Base-by-base conservation (phyloP, 2,329 filamentous ascomycete genomes). In the Tricladium varicosporioides region DNA sequence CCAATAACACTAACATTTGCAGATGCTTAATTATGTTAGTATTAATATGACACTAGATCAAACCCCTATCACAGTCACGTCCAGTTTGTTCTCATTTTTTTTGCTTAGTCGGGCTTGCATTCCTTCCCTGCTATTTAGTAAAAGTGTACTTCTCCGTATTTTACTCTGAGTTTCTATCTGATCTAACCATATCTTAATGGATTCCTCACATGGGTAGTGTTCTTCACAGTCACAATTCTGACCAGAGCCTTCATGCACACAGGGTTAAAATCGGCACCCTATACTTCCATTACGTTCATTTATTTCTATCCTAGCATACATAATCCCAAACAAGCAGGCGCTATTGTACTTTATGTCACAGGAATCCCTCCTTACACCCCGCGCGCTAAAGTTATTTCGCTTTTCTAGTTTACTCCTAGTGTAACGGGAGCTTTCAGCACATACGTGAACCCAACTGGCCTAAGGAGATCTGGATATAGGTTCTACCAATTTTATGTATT, bases 321-420 rank as follows among this genome's bases (percentile, higher is more conserved):
- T 63, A 81, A 80, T 5, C 65, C 82, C 40, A 82, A 80, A 0
- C 84, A 82, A 72, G 79, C 82, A 2, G 80, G 80, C 2, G 77
- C 9, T 79, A 58, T 61, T 48, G 70, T 77, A 51, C 72, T 73
- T 2, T 82, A 77, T 58, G 69, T 72, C 0, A 70, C 71, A 9
- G 75, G 77, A 48, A 74, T 77, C 45, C 69, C 73, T 36, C 73
- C 74, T 2, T 76, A 73, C 50, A 65, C 63, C 5, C 63, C 75
- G 2, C 72, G 74, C 16, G 63, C 60, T 13, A 73, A 72, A 43
- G 74, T 73, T 4, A 64, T 75, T 22, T 67, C 76, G 2, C 63
- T 80, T 15, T 72, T 75, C 31, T 71, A 77, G 31, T 74, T 77
- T 62, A 71, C 74, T 60, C 66, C 69, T 27, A 68, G 67, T 15